Percentiles rank a stretch among this genome's conserved stretches.
phyloP scores from a whole-genome alignment of 768 basidiomycete genomes.

The Mycena rebaudengoi region DNA sequence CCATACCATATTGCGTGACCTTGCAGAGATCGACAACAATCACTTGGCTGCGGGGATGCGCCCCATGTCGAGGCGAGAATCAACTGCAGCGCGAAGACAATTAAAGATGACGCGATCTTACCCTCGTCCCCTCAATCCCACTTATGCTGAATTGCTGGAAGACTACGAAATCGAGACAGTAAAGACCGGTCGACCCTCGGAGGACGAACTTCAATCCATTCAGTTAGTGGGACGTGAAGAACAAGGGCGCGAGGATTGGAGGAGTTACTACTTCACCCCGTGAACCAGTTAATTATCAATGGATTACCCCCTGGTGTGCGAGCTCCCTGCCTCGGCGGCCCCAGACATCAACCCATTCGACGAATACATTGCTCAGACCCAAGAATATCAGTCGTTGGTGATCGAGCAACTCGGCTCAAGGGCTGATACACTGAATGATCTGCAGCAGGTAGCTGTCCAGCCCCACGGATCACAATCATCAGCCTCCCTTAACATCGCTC shows the following conservation, averaged over 20 bases:
- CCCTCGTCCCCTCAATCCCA: neutral
- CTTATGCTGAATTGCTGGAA: neutral
- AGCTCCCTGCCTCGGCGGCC: neutral
- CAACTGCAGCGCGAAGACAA: neutral
- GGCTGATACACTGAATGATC: too few species aligned
- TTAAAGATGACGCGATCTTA: neutral
- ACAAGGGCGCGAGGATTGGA: neutral
- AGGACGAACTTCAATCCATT: neutral
- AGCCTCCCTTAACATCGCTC: too few species aligned
- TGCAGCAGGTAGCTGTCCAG: too few species aligned
- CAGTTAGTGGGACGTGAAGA: neutral
- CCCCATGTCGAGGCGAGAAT: neutral
- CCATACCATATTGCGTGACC: too few species aligned
- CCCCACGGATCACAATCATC: too few species aligned
- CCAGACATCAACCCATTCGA: neutral
- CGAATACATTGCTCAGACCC: neutral
- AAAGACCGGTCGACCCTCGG: neutral
- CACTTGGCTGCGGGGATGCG: neutral
- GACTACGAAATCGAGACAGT: neutral
- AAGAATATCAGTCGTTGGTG: constrained; percentile 25
- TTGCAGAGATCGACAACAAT: neutral
- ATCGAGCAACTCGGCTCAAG: too few species aligned
- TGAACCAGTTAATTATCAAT: neutral
- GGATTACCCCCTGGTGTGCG: neutral
- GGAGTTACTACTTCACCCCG: neutral